A percentile compares a stretch with the other conserved stretches of the same genome.
These are phyloP conservation scores for Fusarium compactum DNA, from an alignment of 2,329 filamentous ascomycete genomes.

Conservation along the genomic window DNA sequence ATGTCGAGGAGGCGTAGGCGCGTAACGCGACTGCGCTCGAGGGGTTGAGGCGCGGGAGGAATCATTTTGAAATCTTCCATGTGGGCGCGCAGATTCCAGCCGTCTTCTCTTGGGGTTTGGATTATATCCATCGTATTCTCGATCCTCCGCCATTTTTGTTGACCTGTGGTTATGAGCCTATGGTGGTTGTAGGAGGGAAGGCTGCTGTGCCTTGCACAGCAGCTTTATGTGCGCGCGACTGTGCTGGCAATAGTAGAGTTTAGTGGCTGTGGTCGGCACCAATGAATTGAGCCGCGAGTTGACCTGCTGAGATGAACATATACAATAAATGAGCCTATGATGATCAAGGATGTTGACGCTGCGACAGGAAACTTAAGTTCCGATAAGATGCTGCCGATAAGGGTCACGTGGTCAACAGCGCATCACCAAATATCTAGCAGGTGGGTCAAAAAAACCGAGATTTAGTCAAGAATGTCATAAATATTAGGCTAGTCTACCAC, in stretches of 20 bases:
- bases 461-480: too few species aligned
- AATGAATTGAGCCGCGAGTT: too few species aligned
- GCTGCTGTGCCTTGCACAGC: too few species aligned
- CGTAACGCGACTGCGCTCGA: slow-evolving; percentile 55
- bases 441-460: too few species aligned
- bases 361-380: neutral
- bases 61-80: slow-evolving; percentile 49
- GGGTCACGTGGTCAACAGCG: neutral
- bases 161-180: slow-evolving; percentile 1
- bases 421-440: neutral
- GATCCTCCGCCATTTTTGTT: slow-evolving; percentile 52
- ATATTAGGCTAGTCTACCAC: too few species aligned
- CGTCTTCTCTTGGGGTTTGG: slow-evolving; percentile 57
- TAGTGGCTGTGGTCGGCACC: too few species aligned
- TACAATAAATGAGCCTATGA: too few species aligned
- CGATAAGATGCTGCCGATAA: neutral
- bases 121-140: slow-evolving; percentile 55
- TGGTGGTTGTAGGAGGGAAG: too few species aligned
- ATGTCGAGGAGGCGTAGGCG: slow-evolving; percentile 54
- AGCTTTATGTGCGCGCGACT: too few species aligned
- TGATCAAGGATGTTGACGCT: too few species aligned
- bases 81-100: slow-evolving; percentile 51
- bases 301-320: too few species aligned
- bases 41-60: slow-evolving; percentile 53
- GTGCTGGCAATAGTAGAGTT: too few species aligned